Evolutionary conservation across 345 rosid genomes (phyloP).

Genomic region (Boechera retrofracta): DNA sequence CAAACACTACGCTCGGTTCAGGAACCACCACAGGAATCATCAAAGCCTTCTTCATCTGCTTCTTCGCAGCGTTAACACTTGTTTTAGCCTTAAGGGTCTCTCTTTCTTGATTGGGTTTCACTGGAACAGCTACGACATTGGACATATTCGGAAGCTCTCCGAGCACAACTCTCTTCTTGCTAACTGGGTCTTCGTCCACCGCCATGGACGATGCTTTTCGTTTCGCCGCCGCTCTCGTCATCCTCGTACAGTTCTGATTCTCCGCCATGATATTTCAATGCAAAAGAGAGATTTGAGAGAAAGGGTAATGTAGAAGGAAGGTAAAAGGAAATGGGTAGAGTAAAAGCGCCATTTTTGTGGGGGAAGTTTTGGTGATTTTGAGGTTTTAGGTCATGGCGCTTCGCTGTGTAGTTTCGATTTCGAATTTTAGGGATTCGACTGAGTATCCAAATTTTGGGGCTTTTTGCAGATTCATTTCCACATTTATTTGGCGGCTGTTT

Average conservation of each 20-base stretch:
- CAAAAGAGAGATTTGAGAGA: neutral
- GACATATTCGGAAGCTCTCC: conserved; percentile 40
- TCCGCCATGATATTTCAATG: conserved; percentile 32
- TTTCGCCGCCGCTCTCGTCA: conserved; percentile 44
- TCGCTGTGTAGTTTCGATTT: conserved; percentile 21
- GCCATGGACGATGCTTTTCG: conserved; percentile 39
- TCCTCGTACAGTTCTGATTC: conserved; percentile 38
- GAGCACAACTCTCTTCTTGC: conserved; percentile 38
- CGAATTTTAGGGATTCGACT: conserved; percentile 30
- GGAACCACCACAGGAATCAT: neutral
- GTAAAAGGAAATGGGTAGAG: neutral
- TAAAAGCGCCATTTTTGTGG: conserved; percentile 35
- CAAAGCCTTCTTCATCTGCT: conserved; percentile 28
- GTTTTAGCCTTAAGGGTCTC: neutral
- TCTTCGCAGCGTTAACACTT: conserved; percentile 15
- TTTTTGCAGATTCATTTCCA: neutral
- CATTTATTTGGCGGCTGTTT: conserved; percentile 26
- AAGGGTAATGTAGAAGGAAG: neutral
- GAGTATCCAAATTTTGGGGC: conserved; percentile 13
- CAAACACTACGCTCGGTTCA: neutral
- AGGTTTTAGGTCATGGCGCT: conserved; percentile 38
- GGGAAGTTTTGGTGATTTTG: neutral
- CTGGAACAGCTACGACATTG: conserved; percentile 32
- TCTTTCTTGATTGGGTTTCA: conserved; percentile 5
- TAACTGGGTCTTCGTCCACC: conserved; percentile 18